Base-by-base conservation (phyloP, 257 asterid species). In the Eucommia ulmoides region DNA sequence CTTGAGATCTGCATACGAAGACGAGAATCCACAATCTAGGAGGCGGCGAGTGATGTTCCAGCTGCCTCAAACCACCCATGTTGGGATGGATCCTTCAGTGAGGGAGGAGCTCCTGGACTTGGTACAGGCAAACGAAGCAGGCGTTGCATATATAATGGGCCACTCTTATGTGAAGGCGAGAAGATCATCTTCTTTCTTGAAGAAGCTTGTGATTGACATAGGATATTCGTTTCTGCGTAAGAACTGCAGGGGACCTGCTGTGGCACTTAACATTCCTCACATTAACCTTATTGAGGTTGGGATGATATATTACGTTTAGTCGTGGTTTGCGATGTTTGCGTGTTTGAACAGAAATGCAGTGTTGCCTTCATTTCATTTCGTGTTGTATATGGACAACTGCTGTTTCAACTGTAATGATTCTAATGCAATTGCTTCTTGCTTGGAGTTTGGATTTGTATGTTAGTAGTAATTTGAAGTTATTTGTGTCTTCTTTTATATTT, bases 221-320 rank as follows among this genome's bases (percentile, higher is more conserved):
- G n/a, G n/a, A n/a, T n/a, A n/a, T n/a, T n/a, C n/a, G n/a, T n/a
- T 89, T 67, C 94, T 85, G 21, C 74, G 94, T 8, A 89, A 85
- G 78, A 89, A 85, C 45, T 89, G 93, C 71, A 64, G 96, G 74
- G 98, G 98, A 19, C 98, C 98, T 20, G 59, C 88, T 0, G 98
- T 89, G 65, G 92, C 86, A 5, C 94, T 89, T 41, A 76, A 85
- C 71, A 85, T 89, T 60, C 94, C 96, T 20, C 98, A 85, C 68
- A 85, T 85, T 44, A 85, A 94, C 83, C 85, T 85, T 45, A 85
- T 82, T 44, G 98, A 89, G 67, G 96, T 89, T 49, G 96, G 96
- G 51, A 85, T 85, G 98, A 85, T 89, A 53, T 85, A 85, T 63
- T 75, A 82, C 56, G 96, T 88, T 64, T 87, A 74, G 65, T 25